These are phyloP conservation scores for Gynandropsis gynandra DNA, from an alignment of 345 rosid genomes.

Conservation along the genomic window DNA sequence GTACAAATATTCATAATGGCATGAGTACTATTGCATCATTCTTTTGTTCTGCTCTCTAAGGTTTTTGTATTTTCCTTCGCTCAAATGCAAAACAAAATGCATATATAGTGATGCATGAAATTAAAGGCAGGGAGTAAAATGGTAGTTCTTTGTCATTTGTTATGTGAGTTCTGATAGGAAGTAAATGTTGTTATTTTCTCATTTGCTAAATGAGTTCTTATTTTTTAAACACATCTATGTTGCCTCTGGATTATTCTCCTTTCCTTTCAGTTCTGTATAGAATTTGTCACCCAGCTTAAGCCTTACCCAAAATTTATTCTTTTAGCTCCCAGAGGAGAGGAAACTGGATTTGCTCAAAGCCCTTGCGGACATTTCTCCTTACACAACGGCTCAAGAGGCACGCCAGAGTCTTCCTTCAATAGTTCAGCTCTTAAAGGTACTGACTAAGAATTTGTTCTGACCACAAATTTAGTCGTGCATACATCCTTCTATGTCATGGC, in stretches of 20 bases:
- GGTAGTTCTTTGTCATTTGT: no score
- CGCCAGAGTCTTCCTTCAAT: slow-evolving; percentile 89
- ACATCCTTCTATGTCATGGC: neutral
- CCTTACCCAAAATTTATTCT: slow-evolving; percentile 7
- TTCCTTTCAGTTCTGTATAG: slow-evolving; percentile 3
- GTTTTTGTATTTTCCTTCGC: no score
- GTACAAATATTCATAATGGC: neutral
- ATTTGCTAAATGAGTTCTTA: neutral
- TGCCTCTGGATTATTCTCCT: slow-evolving; percentile 10
- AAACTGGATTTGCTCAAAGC: slow-evolving; percentile 95
- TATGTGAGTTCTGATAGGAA: no score
- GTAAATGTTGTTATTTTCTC: no score
- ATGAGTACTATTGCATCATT: no score
- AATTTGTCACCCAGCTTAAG: slow-evolving; percentile 9
- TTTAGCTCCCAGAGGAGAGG: slow-evolving; percentile 93
- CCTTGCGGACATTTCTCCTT: slow-evolving; percentile 87
- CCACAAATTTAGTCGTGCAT: neutral
- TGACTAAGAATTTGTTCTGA: neutral
- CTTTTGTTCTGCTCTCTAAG: no score
- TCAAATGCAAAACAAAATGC: no score
- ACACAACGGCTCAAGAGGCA: slow-evolving; percentile 83
- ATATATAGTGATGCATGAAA: no score
- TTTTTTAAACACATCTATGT: slow-evolving; percentile 1
- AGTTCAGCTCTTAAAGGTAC: slow-evolving; percentile 83
- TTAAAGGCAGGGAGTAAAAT: no score